phyloP scores from a whole-genome alignment of 1,284 basidiomycete genomes.

The Mycena citricolor region DNA sequence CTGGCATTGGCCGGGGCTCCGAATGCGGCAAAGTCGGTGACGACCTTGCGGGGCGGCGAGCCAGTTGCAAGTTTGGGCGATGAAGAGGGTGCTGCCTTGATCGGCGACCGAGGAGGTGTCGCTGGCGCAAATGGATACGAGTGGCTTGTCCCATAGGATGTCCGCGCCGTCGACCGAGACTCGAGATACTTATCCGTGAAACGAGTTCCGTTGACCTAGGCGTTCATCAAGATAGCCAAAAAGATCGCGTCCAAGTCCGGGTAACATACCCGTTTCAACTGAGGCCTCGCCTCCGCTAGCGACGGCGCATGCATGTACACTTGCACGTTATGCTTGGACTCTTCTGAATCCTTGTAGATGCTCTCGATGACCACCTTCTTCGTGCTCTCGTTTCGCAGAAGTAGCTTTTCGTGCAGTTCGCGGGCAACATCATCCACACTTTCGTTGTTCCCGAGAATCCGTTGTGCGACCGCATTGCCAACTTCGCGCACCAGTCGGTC shows the following conservation, averaged over 20 bases:
- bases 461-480: slow-evolving; percentile 88
- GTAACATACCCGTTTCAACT: slow-evolving; percentile 73
- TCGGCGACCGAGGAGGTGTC: slow-evolving; percentile 45
- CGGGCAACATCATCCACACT: slow-evolving; percentile 96
- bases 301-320: slow-evolving; percentile 80
- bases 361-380: slow-evolving; percentile 97
- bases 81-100: slow-evolving; percentile 33
- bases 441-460: slow-evolving; percentile 86
- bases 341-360: slow-evolving; percentile 89
- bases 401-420: slow-evolving; percentile 88
- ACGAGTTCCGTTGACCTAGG: slow-evolving; percentile 83
- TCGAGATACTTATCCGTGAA: slow-evolving; percentile 94
- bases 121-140: slow-evolving; percentile 34
- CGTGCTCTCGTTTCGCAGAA: slow-evolving; percentile 93
- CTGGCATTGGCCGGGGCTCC: slow-evolving; percentile 73
- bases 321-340: slow-evolving; percentile 87
- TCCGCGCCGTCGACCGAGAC: slow-evolving; percentile 64
- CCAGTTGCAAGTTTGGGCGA: slow-evolving; percentile 39
- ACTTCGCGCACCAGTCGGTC: slow-evolving; percentile 94
- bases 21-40: slow-evolving; percentile 88
- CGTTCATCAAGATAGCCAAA: slow-evolving; percentile 19
- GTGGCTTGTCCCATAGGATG: slow-evolving; percentile 50
- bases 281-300: slow-evolving; percentile 74
- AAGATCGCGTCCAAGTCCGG: slow-evolving; percentile 4
- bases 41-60: slow-evolving; percentile 80